Base-by-base conservation (phyloP, 169 alveolate species). In the Plasmodium malariae region DNA sequence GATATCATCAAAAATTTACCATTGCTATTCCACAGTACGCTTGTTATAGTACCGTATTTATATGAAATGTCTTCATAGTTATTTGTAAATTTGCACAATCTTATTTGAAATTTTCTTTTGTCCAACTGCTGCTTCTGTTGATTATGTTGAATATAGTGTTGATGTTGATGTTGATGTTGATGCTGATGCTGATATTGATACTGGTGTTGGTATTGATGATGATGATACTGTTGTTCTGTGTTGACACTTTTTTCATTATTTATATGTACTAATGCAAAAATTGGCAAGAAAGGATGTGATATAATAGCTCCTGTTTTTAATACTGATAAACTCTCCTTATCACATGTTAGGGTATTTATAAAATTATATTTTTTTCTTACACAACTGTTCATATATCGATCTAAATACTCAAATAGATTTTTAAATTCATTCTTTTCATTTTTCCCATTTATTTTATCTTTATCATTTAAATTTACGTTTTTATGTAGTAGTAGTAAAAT, bases 281-380 rank as follows among this genome's bases (percentile, higher is more conserved):
- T 30, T 4, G 89, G 89, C 32, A 78, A 37, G 12, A 78, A 78
- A 11, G 89, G 89, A 54, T 78, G 89, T 0, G 89, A 78, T 45
- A 78, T 78, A 14, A 78, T 78, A 24, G 78, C 89, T 3, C 78
- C 89, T 1, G 89, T 78, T 63, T 62, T 78, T 45, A 78, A 63
- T 30, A 62, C 21, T 7, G 65, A 51, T 6, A 37, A 62, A n/a
- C 36, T 78, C 12, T 62, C 28, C 37, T 78, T 62, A 28, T 55
- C 49, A 62, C 48, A 43, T n/a, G 78, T 26, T 36, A 78, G 1
- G 0, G 40, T 48, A 26, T 78, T 62, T 14, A 78, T 63, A 68
- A 78, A 78, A 14, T 21, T 37, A 55, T 78, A 78, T 12, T 63
- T 78, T 45, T 37, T 78, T 54, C 78, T 78, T 48, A 78, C 3